Percentiles rank a stretch among this genome's conserved stretches.
Conservation (phyloP, 305 asterid genomes). For the Solanum chacoense region DNA sequence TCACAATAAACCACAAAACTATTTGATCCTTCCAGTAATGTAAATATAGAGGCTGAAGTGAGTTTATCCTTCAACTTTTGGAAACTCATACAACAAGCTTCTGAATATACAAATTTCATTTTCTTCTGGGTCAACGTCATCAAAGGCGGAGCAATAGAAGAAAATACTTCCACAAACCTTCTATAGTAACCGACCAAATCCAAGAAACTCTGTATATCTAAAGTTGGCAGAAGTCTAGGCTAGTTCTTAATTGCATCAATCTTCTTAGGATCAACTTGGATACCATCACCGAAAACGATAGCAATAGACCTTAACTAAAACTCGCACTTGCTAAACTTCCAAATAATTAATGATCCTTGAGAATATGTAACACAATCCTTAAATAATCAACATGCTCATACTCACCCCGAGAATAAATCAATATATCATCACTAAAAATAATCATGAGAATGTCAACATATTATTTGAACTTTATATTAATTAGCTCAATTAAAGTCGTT, state of each 20-base stretch:
- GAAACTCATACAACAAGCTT: too few species aligned
- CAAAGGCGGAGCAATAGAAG: neutral
- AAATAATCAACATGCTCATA: neutral
- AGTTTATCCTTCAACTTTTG: neutral
- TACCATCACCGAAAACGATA: neutral
- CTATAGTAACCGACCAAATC: neutral
- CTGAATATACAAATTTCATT: too few species aligned
- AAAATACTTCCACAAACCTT: neutral
- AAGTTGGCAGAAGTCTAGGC: neutral
- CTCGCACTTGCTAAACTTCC: neutral
- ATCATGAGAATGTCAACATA: neutral
- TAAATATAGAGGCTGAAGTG: neutral
- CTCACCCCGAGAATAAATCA: neutral
- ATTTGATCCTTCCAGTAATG: too few species aligned
- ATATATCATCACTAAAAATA: neutral
- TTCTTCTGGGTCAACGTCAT: neutral
- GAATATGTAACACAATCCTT: neutral
- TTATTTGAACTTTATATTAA: too few species aligned
- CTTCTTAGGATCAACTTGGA: neutral
- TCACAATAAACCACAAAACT: neutral
- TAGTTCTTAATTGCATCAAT: neutral
- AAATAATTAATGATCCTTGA: neutral
- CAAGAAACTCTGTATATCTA: too few species aligned
- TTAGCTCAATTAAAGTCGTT: neutral
- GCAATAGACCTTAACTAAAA: neutral